Base-by-base conservation (phyloP, 495 filamentous ascomycete genomes). In the Trichoderma gamsii region DNA sequence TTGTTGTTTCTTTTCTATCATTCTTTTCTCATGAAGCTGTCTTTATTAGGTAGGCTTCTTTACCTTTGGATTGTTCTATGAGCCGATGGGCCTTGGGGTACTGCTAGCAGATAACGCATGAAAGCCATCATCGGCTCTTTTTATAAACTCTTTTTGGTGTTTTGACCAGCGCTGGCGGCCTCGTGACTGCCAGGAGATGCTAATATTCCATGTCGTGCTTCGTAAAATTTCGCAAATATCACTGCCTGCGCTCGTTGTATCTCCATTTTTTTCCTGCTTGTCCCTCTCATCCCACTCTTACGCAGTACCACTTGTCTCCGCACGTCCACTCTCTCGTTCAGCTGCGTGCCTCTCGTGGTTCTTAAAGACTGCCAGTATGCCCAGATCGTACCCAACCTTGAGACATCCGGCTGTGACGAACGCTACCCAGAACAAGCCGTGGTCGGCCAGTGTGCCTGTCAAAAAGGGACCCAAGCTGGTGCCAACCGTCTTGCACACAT, bases 361-460 rank as follows among this genome's bases (percentile, higher is more conserved):
- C 32, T 56, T 15, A 32, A 92, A 92, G 68, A 88, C 83, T 13
- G 82, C 78, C 63, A 91, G 76, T 79, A 93, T 79, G 0, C 87
- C 85, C n/a, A 92, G 67, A 76, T 94, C 91, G 75, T 96, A 93
- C 6, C 76, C 67, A 3, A 84, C 81, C 73, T 93, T 91, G 73
- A 91, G 76, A 4, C 80, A 76, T 51, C 92, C 92, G 0, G 89
- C 89, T 2, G 66, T 67, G 4, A 90, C 81, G 73, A 94, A 93
- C 0, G 88, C 87, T 27, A 88, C 80, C 79, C 91, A 90, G 70
- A 93, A 92, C 38, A 68, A 27, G n/a, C 83, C 79, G 27, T 80
- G 81, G 0, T 81, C 81, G 0, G 90, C 87, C 63, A 94, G 69
- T n/a, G 89, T 70, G 16, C 92, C 92, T 0, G 91, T 92, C 25